A percentile compares a stretch with the other conserved stretches of the same genome.
These are phyloP conservation scores for Hortiboletus flavorubellus DNA, from an alignment of 768 basidiomycete species.

Conservation along the genomic window DNA sequence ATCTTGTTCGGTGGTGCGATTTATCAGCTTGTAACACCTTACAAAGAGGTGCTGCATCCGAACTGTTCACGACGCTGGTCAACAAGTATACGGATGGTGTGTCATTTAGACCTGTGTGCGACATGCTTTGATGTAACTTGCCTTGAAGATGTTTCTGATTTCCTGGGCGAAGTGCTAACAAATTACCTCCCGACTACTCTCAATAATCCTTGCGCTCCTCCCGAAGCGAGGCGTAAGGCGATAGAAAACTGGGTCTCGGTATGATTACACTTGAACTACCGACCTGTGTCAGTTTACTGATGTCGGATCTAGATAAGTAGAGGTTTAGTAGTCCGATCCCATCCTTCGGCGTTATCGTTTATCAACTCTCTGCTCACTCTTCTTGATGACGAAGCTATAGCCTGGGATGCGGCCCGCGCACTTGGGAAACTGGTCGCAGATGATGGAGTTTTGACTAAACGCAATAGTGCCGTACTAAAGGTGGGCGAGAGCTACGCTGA, in stretches of 20 bases:
- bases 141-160: slow-evolving; percentile 42
- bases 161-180: slow-evolving; percentile 42
- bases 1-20: slow-evolving; percentile 60
- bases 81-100: slow-evolving; percentile 77
- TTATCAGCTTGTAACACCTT: slow-evolving; percentile 41
- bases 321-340: slow-evolving; percentile 73
- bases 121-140: not conserved
- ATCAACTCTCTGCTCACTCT: slow-evolving; percentile 65
- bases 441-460: slow-evolving; percentile 69
- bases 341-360: slow-evolving; percentile 53
- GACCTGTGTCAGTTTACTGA: not conserved
- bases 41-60: slow-evolving; percentile 55
- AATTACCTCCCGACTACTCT: slow-evolving; percentile 52
- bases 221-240: slow-evolving; percentile 45
- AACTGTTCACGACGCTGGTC: slow-evolving; percentile 61
- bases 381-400: slow-evolving; percentile 62
- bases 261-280: slow-evolving; percentile 12
- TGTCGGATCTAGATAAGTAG: slow-evolving; percentile 58
- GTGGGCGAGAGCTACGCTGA: slow-evolving; percentile 37
- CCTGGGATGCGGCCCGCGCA: slow-evolving; percentile 71
- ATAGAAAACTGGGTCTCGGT: slow-evolving; percentile 73
- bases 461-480: slow-evolving; percentile 73
- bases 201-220: slow-evolving; percentile 26
- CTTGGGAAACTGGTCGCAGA: slow-evolving; percentile 63
- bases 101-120: not conserved